Evolutionary conservation across 257 asterid species (phyloP), one percentile per base, ranked within the genome.

Genomic region (Solanum bukasovii): DNA sequence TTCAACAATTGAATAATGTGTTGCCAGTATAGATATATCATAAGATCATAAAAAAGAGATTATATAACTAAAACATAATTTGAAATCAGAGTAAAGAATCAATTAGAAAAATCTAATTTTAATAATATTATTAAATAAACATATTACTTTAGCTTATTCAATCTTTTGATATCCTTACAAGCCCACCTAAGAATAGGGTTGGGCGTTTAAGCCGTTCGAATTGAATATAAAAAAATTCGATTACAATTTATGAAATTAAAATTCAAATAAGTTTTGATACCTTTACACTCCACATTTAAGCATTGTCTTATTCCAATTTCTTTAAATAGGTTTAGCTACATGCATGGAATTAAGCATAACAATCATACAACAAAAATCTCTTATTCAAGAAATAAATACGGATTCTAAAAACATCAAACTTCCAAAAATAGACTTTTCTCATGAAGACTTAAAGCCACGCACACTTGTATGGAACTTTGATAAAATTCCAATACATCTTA

Each of bases 371-470:
- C 10, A 9, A 23, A 7, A 6, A 27, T 27, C 12, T 74, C 23
- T 52, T 52, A 2, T 16, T 0, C 8, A 16, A 75, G 34, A 8
- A 78, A 37, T 37, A 37, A 74, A 85, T 20, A 91, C 93, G 95
- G 91, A 91, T 84, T 91, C 94, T 6, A 91, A 89, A 88, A 78
- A 70, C 42, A 86, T 87, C 16, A 89, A 91, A 87, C 94, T 94
- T 86, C 95, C 96, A 0, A 14, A 88, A 37, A 90, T 94, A 86
- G 90, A 93, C 37, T 92, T 94, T 85, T 90, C 94, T 23, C 20
- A 87, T 37, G 33, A 56, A 31, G 88, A 68, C 33, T 84, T 92
- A 23, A 90, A 89, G 81, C 89, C 90, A 40, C 88, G 84, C 12
- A 90, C 86, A 40, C 88, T 87, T 1, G 73, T 18, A 4, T 93